Base-by-base conservation (phyloP, 495 filamentous ascomycete genomes). In the Daldinia grandis region DNA sequence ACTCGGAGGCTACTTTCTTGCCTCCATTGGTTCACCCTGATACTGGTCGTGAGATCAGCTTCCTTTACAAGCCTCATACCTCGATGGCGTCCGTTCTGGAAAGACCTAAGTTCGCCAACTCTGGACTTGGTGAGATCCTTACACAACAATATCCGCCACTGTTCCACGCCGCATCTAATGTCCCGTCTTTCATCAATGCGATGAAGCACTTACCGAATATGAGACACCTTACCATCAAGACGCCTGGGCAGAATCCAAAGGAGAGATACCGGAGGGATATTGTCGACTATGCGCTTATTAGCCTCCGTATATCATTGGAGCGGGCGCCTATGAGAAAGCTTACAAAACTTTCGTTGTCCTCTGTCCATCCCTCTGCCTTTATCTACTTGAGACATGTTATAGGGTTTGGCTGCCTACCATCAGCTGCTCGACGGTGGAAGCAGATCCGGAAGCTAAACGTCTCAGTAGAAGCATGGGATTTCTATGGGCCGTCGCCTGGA, bases 111-210 rank as follows among this genome's bases (percentile, higher is more conserved):
- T 94, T 93, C 74, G 90, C 78, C 67, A 83, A 82, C 78, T 77
- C 80, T 50, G 83, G 85, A 81, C 72, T 87, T 73, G 86, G 88
- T 83, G 90, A 93, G 74, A 79, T 94, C 51, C 84, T 94, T 38
- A 89, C 91, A 37, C 86, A 91, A 72, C 92, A 94, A 76, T 94
- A 93, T 72, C 89, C 91, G 37, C 90, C 92, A 6, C 79, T 94
- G 6, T 95, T 94, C 80, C 92, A 94, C 72, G 89, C 92, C 4
- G 91, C 92, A n/a, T 92, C 90, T 53, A 93, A 95, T 72, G 87
- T 94, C 12, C 84, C 90, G 5, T 88, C 91, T 35, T 94, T 94
- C 81, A 88, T 93, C 28, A 83, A 84, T 57, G 90, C 90, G 49
- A 85, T 94, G 69, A 83, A 84, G 17, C 76, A 85, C 40, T 77